Base-by-base conservation (phyloP, 441 rosid genomes). In the Brassica balearica region DNA sequence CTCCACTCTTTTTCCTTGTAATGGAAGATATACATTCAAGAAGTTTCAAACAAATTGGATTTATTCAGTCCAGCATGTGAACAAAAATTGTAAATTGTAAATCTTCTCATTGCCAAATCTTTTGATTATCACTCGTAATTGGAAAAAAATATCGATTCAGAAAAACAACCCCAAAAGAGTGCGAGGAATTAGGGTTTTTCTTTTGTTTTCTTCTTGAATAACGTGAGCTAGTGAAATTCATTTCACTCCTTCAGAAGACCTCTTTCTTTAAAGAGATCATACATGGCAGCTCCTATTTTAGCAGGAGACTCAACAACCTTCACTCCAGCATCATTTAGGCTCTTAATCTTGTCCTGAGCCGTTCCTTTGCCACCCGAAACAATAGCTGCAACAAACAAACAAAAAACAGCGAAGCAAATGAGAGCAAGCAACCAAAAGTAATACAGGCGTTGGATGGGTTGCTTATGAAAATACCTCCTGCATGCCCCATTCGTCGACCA, bases 401-500 rank as follows among this genome's bases (percentile, higher is more conserved):
- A 5, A 68, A 6, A 29, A 20, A 4, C 56, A 72, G 25, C 36
- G 7, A 63, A 71, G 41, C 14, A 53, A 77, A 60, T 76, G 27
- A 61, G 23, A 51, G 68, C 68, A 62, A 29, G 2, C 1, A 41
- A 43, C 68, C 43, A 14, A 61, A 25, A 10, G 46, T 19, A 19
- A 19, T 19, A 17, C 19, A 17, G 19, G 19, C 19, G 19, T 19
- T 19, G 1, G 43, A 8, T 36, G 38, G 60, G 14, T 27, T 27
- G 25, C 65, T 25, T 12, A 75, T 36, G 58, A 12, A 36, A 27
- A 55, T 11, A 96, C 99, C 99, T 91, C 99, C 99, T 17, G 99
- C 99, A 82, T 96, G 99, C 55, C 99, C 99, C 99, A 96, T 96
- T 12, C 99, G 94, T 51, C 99, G 98, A 41, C 98, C 98, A 2